phyloP scores from a whole-genome alignment of 306 rosid species.

The Alnus glutinosa region DNA sequence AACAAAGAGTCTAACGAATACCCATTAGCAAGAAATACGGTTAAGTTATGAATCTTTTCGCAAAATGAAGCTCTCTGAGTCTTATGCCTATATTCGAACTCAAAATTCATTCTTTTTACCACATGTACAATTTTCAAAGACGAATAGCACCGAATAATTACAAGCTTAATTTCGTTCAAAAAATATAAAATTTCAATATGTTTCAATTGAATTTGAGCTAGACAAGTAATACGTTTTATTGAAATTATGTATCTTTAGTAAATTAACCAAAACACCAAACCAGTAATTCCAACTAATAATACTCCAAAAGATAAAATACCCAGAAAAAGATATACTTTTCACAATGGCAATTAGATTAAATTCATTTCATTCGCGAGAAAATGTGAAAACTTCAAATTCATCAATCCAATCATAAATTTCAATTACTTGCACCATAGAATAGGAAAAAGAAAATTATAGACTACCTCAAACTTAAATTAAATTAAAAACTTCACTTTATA shows the following conservation, averaged over 20 bases:
- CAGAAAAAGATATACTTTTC: neutral
- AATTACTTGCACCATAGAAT: neutral
- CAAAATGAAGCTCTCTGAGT: neutral
- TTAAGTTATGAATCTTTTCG: neutral
- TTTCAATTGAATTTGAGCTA: neutral
- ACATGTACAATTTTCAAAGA: neutral
- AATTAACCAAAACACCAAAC: neutral
- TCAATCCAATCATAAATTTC: neutral
- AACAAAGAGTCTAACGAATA: neutral
- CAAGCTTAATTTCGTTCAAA: neutral
- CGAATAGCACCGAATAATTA: neutral
- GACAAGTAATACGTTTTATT: no score
- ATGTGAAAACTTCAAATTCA: neutral
- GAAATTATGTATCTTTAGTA: neutral
- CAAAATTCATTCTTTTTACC: neutral
- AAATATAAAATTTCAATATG: neutral
- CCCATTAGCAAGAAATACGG: neutral
- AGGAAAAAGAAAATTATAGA: neutral
- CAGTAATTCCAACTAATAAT: neutral
- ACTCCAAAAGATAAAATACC: neutral
- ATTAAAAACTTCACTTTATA: neutral
- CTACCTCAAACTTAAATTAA: neutral
- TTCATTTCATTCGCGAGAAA: neutral
- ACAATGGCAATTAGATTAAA: neutral
- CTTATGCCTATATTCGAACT: neutral